A percentile compares a stretch with the other conserved stretches of the same genome.
phyloP scores from a whole-genome alignment of 805 yeast genomes.

The Millerozyma miso region DNA sequence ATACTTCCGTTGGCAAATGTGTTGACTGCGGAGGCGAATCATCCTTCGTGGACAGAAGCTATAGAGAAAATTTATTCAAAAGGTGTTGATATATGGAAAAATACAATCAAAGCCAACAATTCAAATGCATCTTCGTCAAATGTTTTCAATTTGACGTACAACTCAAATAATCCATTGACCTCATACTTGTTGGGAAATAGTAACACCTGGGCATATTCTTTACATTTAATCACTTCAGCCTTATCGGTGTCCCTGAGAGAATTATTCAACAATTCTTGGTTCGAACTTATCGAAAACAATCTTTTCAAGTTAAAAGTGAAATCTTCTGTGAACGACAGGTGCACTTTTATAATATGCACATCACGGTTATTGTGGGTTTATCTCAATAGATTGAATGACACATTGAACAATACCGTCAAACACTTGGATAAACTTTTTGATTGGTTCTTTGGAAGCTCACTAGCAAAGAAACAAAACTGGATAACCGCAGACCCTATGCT shows the following conservation, averaged over 20 bases:
- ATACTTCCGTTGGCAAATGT: conserved; percentile 79
- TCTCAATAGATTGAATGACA: conserved; percentile 79
- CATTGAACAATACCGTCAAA: conserved; percentile 81
- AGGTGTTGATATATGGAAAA: conserved; percentile 42
- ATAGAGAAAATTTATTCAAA: conserved; percentile 56
- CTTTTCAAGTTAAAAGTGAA: conserved; percentile 64
- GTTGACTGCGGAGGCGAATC: conserved; percentile 90
- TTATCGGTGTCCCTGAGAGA: conserved; percentile 79
- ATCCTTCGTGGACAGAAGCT: conserved; percentile 91
- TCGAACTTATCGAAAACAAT: conserved; percentile 58
- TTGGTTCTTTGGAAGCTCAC: conserved; percentile 39
- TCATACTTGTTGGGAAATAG: background rate
- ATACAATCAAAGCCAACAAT: conserved; percentile 20
- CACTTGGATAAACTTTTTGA: conserved; percentile 64
- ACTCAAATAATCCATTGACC: background rate
- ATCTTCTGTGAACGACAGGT: conserved; percentile 43
- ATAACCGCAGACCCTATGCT: conserved; percentile 57
- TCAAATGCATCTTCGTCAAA: conserved; percentile 1
- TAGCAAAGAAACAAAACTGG: conserved; percentile 70
- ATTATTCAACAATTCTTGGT: conserved; percentile 71
- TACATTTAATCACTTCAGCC: conserved; percentile 65
- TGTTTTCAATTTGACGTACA: background rate
- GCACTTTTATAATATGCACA: conserved; percentile 57
- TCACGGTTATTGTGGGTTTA: conserved; percentile 88
- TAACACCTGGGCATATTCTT: conserved; percentile 61